Percentiles rank a stretch among this genome's conserved stretches.
These are phyloP conservation scores for Nakazawaea ernobii DNA, from an alignment of 805 yeast genomes.

Conservation along the genomic window DNA sequence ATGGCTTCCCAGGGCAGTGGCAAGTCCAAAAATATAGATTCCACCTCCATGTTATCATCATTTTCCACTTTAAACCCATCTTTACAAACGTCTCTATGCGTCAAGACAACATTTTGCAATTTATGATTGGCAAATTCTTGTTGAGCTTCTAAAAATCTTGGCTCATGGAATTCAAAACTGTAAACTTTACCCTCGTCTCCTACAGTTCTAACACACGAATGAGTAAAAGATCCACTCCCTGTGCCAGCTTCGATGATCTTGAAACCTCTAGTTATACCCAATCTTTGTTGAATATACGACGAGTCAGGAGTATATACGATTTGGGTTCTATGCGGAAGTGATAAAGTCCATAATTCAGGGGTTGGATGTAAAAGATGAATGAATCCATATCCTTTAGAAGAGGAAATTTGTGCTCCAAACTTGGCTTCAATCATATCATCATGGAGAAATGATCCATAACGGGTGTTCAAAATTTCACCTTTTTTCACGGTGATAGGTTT, in stretches of 20 bases:
- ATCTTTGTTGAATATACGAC: constrained; percentile 79
- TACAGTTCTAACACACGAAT: constrained; percentile 81
- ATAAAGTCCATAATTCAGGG: constrained; percentile 94
- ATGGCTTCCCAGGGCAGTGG: constrained; percentile 98
- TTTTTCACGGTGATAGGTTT: constrained; percentile 63
- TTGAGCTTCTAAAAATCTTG: constrained; percentile 73
- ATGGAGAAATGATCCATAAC: constrained; percentile 90
- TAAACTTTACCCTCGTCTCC: constrained; percentile 56
- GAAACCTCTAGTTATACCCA: constrained; percentile 68
- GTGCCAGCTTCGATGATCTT: constrained; percentile 95
- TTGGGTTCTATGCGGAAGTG: constrained; percentile 95
- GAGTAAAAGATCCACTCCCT: constrained; percentile 94
- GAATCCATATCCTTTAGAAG: constrained; percentile 70
- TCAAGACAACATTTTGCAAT: constrained; percentile 43
- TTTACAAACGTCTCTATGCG: constrained; percentile 90
- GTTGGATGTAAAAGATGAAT: constrained; percentile 86
- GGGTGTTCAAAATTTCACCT: constrained; percentile 67
- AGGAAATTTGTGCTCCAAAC: constrained; percentile 81
- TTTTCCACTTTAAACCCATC: constrained; percentile 66
- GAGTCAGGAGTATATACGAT: constrained; percentile 96
- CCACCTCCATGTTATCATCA: constrained; percentile 43
- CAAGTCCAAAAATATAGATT: constrained; percentile 78
- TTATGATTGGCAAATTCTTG: constrained; percentile 73
- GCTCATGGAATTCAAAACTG: constrained; percentile 89
- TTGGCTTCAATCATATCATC: constrained; percentile 70